Evolutionary conservation across 2,329 filamentous ascomycete genomes (phyloP).

Genomic region (Exophiala aquamarina): DNA sequence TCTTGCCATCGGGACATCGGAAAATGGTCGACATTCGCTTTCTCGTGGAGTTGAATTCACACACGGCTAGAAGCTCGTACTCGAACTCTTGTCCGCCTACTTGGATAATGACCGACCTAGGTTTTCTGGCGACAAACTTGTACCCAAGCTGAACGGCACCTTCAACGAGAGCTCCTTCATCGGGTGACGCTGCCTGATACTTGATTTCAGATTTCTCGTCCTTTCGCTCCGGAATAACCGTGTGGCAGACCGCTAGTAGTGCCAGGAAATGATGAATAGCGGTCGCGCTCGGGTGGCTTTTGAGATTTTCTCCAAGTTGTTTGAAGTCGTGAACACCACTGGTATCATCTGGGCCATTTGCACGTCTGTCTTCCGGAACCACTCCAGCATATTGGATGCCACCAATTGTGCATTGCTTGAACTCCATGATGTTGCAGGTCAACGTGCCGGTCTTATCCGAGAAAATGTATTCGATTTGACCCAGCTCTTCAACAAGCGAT

Average conservation of each 20-base stretch:
- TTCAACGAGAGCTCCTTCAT: constrained; percentile 94
- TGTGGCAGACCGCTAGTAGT: constrained; percentile 87
- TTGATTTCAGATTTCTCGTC: constrained; percentile 84
- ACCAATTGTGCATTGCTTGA: constrained; percentile 89
- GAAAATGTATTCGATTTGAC: constrained; percentile 98
- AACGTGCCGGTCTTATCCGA: constrained; percentile 96
- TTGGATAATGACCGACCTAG: constrained; percentile 80
- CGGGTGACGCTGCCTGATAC: constrained; percentile 95
- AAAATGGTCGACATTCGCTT: constrained; percentile 99
- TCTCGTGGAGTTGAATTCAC: constrained; percentile 96
- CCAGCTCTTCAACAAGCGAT: constrained; percentile 92
- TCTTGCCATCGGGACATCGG: constrained; percentile 91
- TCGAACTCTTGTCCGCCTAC: constrained; percentile 71
- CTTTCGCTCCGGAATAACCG: constrained; percentile 88
- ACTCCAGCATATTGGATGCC: constrained; percentile 93
- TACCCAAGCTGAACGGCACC: constrained; percentile 85
- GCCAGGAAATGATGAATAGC: constrained; percentile 81
- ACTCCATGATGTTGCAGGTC: constrained; percentile 99
- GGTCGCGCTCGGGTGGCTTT: constrained; percentile 57
- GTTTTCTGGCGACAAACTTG: constrained; percentile 86
- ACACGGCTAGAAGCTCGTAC: constrained; percentile 93
- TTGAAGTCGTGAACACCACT: constrained; percentile 84
- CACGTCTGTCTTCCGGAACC: constrained; percentile 84
- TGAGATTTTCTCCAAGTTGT: constrained; percentile 68
- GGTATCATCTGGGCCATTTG: constrained; percentile 70